Evolutionary conservation across 768 basidiomycete genomes (phyloP).

Genomic region (Rubroboletus satanas): DNA sequence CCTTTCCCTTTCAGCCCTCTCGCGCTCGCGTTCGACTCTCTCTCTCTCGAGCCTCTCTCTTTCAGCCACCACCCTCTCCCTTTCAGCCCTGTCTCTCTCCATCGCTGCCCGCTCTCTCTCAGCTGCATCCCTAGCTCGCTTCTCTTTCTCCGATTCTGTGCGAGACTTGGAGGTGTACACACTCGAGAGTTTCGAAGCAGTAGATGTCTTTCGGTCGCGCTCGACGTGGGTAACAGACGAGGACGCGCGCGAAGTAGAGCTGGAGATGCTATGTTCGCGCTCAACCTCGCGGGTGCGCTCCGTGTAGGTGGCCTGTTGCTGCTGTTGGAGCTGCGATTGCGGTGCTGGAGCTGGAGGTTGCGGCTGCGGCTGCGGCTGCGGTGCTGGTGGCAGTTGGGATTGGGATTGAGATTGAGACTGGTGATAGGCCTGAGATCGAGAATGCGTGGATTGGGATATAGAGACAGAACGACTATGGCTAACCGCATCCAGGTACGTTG

Average conservation of each 20-base stretch:
- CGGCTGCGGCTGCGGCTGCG: background rate
- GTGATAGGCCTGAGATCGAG: conserved; percentile 15
- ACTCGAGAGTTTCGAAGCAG: conserved; percentile 33
- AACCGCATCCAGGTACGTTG: conserved; percentile 27
- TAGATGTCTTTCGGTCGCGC: conserved; percentile 25
- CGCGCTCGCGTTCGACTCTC: background rate
- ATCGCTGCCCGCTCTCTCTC: conserved; percentile 15
- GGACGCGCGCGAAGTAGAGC: conserved; percentile 23
- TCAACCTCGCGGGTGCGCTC: conserved; percentile 27
- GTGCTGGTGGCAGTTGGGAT: background rate
- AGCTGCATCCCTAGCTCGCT: conserved; percentile 18
- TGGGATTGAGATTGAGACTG: conserved; percentile 13
- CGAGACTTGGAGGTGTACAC: conserved; percentile 26
- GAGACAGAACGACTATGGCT: conserved; percentile 27
- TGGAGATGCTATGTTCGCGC: conserved; percentile 24
- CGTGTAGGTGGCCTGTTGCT: conserved; percentile 19
- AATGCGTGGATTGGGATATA: conserved; percentile 16
- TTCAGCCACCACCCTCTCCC: conserved; percentile 7
- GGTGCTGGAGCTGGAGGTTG: background rate
- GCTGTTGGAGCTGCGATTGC: background rate
- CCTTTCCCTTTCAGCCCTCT: conserved; percentile 10
- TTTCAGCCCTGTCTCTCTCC: conserved; percentile 11
- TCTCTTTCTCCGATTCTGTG: conserved; percentile 24
- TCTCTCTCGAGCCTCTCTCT: conserved; percentile 4
- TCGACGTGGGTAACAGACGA: conserved; percentile 21